Conservation (phyloP, 306 rosid species). For the Datisca glomerata region DNA sequence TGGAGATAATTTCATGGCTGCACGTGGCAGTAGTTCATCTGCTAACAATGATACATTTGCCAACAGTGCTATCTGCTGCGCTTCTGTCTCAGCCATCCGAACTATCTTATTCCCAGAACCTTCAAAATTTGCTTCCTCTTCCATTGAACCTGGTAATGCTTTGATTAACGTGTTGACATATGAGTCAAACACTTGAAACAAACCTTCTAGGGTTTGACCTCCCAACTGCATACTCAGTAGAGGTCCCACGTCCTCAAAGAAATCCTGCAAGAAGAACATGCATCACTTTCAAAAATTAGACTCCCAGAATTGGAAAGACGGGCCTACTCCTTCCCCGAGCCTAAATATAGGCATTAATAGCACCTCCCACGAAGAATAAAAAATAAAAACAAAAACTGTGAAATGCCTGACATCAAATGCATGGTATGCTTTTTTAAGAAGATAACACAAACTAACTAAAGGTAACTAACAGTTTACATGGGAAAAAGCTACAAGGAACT, state of each 20-base stretch:
- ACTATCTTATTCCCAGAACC: slow-evolving; percentile 77
- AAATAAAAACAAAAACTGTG: too few species aligned
- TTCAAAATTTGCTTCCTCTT: slow-evolving; percentile 81
- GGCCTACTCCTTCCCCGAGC: too few species aligned
- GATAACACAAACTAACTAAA: too few species aligned
- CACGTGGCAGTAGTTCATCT: slow-evolving; percentile 93
- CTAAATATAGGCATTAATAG: too few species aligned
- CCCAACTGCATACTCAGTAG: slow-evolving; percentile 98
- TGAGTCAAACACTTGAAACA: slow-evolving; percentile 81
- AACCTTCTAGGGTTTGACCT: slow-evolving; percentile 87
- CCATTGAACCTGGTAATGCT: slow-evolving; percentile 91
- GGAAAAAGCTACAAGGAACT: not conserved
- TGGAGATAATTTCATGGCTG: slow-evolving; percentile 90
- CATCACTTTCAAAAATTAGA: slow-evolving; percentile 6
- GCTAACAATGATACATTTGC: slow-evolving; percentile 95
- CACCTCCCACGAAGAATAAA: too few species aligned
- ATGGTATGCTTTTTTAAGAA: too few species aligned
- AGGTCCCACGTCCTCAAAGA: slow-evolving; percentile 97
- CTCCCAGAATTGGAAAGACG: too few species aligned
- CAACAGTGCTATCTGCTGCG: slow-evolving; percentile 93
- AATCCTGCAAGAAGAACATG: slow-evolving; percentile 54
- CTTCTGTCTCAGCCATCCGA: slow-evolving; percentile 83
- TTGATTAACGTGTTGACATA: slow-evolving; percentile 68
- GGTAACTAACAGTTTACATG: too few species aligned
- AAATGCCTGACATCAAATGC: too few species aligned